These are phyloP conservation scores for Solanum sejunctum DNA, from an alignment of 257 asterid species.

Conservation along the genomic window DNA sequence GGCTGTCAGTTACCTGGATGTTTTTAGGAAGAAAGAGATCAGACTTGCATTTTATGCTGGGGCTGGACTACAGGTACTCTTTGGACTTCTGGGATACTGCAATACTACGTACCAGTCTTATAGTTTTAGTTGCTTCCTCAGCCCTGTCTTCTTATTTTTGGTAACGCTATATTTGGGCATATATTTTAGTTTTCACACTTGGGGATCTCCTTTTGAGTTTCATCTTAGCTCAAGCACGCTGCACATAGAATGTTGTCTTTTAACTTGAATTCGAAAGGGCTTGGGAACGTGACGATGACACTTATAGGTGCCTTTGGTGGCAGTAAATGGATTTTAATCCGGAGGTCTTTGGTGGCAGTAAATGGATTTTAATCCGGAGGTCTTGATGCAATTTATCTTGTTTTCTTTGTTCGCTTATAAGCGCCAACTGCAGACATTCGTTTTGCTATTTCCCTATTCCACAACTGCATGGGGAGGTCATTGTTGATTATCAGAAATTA, in stretches of 20 bases:
- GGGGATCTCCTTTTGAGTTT: not conserved
- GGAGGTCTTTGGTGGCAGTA: not conserved
- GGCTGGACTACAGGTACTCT: constrained; percentile 76
- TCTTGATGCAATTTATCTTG: not conserved
- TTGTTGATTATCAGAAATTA: not conserved
- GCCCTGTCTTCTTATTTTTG: not conserved
- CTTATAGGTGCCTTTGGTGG: not conserved
- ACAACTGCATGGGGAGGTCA: not conserved
- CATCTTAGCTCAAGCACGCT: not conserved
- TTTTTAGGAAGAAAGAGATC: constrained; percentile 54
- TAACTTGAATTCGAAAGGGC: not conserved
- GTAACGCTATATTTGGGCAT: not conserved
- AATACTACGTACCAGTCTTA: not conserved
- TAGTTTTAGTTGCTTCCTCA: not conserved
- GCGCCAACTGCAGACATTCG: not conserved
- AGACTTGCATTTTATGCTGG: constrained; percentile 90
- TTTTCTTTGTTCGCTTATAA: not conserved
- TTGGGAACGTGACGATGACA: not conserved
- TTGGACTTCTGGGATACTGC: not conserved
- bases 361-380: not conserved
- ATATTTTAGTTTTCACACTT: not conserved
- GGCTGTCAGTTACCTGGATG: constrained; percentile 47
- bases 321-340: not conserved
- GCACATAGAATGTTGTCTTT: not conserved
- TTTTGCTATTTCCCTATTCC: not conserved